phyloP scores from a whole-genome alignment of 768 basidiomycete species.

The Plicaturopsis crispa region DNA sequence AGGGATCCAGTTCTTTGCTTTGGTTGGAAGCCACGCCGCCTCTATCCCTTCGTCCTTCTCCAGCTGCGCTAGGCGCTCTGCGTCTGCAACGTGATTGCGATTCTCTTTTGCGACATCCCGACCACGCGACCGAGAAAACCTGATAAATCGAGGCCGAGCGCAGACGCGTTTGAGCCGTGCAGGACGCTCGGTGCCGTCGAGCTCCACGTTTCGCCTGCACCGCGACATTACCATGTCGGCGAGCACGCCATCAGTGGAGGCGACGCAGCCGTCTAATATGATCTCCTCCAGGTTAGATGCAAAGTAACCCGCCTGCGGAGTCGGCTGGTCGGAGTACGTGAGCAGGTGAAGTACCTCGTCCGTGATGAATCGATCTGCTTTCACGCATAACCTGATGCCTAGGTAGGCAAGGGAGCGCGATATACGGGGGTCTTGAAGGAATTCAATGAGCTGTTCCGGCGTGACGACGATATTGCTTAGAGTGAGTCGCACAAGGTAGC shows the following conservation, averaged over 20 bases:
- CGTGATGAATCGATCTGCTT: constrained; percentile 25
- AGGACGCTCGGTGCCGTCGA: constrained; percentile 10
- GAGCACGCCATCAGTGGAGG: constrained; percentile 20
- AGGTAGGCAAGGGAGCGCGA: constrained; percentile 22
- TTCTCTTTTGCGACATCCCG: too few relatives aligned
- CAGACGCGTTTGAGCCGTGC: constrained; percentile 21
- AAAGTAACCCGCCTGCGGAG: constrained; percentile 13
- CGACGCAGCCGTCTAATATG: constrained; percentile 22
- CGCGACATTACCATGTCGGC: constrained; percentile 29
- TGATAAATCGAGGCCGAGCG: too few relatives aligned
- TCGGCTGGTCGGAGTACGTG: constrained; percentile 7
- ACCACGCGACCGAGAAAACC: too few relatives aligned
- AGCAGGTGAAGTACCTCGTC: constrained; percentile 20
- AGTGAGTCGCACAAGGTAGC: constrained; percentile 19
- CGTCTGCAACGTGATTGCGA: too few relatives aligned
- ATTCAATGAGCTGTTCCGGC: constrained; percentile 20
- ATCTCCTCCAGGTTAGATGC: constrained; percentile 20
- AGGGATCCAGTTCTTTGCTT: too few relatives aligned
- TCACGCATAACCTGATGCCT: constrained; percentile 25
- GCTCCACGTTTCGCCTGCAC: too few relatives aligned
- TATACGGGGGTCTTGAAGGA: constrained; percentile 18
- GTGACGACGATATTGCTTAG: constrained; percentile 25
- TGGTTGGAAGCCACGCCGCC: too few relatives aligned
- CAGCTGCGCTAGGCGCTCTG: too few relatives aligned
- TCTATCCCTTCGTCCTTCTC: too few relatives aligned